These are phyloP conservation scores for Leccinum sublutescens DNA, from an alignment of 768 basidiomycete genomes.

Conservation along the genomic window DNA sequence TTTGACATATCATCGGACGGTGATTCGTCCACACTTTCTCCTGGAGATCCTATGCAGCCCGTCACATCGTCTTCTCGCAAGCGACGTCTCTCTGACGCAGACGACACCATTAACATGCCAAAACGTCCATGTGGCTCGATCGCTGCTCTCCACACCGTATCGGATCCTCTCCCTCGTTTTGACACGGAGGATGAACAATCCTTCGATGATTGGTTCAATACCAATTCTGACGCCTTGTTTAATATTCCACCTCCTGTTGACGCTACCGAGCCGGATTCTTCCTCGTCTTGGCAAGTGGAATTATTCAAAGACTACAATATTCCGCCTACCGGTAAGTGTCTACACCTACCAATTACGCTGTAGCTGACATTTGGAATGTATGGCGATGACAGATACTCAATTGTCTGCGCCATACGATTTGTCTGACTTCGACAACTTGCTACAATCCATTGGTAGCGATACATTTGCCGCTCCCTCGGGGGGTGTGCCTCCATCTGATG, in stretches of 20 bases:
- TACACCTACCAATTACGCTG: not conserved
- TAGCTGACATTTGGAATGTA: not conserved
- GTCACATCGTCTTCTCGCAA: conserved; percentile 23
- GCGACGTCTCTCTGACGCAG: conserved; percentile 38
- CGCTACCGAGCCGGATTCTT: conserved; percentile 25
- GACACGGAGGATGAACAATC: conserved; percentile 18
- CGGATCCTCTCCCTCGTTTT: conserved; percentile 30
- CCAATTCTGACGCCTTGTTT: conserved; percentile 25
- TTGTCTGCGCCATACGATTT: not conserved
- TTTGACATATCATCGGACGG: not conserved
- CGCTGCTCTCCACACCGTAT: conserved; percentile 24
- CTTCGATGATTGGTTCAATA: conserved; percentile 38
- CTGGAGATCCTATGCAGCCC: not conserved
- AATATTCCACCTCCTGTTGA: conserved; percentile 28
- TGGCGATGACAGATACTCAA: not conserved
- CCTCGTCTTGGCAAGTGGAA: conserved; percentile 32
- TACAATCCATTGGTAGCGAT: conserved; percentile 5
- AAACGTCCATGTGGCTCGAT: conserved; percentile 30
- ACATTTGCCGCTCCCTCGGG: not conserved
- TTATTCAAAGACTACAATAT: conserved; percentile 32
- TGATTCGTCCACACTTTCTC: not conserved
- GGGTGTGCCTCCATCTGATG: not conserved
- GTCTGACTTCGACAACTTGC: conserved; percentile 8
- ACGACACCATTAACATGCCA: conserved; percentile 6
- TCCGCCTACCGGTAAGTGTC: conserved; percentile 10